Evolutionary conservation across 2,329 filamentous ascomycete genomes (phyloP).

Genomic region (Arthrobotrys sphaeroides): DNA sequence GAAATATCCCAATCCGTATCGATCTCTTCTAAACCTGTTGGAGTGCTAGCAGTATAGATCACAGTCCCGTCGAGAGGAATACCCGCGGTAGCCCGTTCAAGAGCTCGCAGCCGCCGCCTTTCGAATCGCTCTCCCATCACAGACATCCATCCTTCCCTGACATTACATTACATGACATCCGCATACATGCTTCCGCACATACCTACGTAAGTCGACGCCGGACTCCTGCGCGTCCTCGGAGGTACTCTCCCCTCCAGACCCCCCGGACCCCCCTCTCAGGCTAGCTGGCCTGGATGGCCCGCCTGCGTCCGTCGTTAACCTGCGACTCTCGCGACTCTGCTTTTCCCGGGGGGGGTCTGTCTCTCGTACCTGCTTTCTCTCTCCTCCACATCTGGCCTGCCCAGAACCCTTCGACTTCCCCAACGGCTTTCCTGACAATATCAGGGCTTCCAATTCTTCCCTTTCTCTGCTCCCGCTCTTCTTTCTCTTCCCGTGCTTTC

Average conservation of each 20-base stretch:
- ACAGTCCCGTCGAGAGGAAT: not conserved
- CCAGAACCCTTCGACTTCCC: slow-evolving; percentile 14
- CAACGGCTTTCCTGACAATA: slow-evolving; percentile 17
- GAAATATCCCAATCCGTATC: not conserved
- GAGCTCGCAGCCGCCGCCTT: slow-evolving; percentile 15
- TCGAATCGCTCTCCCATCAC: not conserved
- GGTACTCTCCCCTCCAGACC: not conserved
- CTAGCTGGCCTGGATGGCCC: not conserved
- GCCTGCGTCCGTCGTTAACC: slow-evolving; percentile 4
- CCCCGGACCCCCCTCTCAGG: not conserved
- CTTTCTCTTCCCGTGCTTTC: slow-evolving; percentile 5
- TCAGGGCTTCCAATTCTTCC: slow-evolving; percentile 26
- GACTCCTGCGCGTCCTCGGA: not conserved
- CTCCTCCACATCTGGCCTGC: not conserved
- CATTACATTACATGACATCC: not conserved
- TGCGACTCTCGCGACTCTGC: slow-evolving; percentile 18
- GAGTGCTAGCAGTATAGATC: too few species aligned
- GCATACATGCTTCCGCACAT: not conserved
- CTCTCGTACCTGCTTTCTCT: slow-evolving; percentile 51
- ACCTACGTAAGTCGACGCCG: not conserved
- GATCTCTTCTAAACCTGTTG: not conserved
- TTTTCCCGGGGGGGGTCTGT: slow-evolving; percentile 31
- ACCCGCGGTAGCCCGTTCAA: slow-evolving; percentile 1
- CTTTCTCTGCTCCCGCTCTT: not conserved
- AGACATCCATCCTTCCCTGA: not conserved